Percentiles rank a stretch among this genome's conserved stretches.
Evolutionary conservation across 805 yeast genomes (phyloP).

Genomic region (Starmerella stellata): DNA sequence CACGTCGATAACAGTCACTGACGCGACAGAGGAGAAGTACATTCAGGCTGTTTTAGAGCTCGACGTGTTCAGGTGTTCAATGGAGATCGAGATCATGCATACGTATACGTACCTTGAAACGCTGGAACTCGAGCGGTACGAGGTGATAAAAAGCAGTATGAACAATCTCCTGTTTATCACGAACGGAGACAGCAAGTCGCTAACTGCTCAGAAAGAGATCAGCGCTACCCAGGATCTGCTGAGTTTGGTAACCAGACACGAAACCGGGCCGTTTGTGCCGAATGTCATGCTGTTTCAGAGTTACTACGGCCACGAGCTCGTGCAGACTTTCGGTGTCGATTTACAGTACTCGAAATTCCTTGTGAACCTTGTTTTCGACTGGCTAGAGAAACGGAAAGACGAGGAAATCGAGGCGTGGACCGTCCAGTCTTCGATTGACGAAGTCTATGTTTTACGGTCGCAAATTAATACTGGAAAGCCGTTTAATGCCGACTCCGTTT

Average conservation of each 20-base stretch:
- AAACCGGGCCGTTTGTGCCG: slow-evolving; percentile 59
- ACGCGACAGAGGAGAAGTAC: slow-evolving; percentile 26
- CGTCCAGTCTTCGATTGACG: slow-evolving; percentile 36
- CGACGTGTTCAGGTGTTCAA: slow-evolving; percentile 46
- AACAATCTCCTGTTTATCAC: slow-evolving; percentile 40
- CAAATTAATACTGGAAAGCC: slow-evolving; percentile 22
- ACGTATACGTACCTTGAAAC: slow-evolving; percentile 52
- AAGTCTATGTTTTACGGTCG: slow-evolving; percentile 42
- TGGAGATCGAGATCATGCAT: slow-evolving; percentile 49
- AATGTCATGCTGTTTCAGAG: slow-evolving; percentile 52
- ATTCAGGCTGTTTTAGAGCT: slow-evolving; percentile 35
- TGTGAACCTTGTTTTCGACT: slow-evolving; percentile 39
- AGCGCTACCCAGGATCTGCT: slow-evolving; percentile 47
- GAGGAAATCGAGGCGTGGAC: slow-evolving; percentile 29
- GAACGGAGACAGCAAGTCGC: slow-evolving; percentile 30
- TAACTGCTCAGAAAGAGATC: slow-evolving; percentile 40
- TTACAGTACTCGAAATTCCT: slow-evolving; percentile 46
- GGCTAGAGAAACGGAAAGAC: slow-evolving; percentile 20
- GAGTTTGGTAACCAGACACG: slow-evolving; percentile 39
- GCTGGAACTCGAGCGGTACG: slow-evolving; percentile 47
- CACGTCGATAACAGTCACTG: not conserved
- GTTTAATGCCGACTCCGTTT: slow-evolving; percentile 19
- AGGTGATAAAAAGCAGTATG: slow-evolving; percentile 46
- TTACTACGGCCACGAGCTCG: slow-evolving; percentile 39
- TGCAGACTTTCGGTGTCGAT: slow-evolving; percentile 69